A percentile compares a stretch with the other conserved stretches of the same genome.
These are phyloP conservation scores for Holtermannia corniformis DNA, from an alignment of 768 basidiomycete species.

Conservation along the genomic window DNA sequence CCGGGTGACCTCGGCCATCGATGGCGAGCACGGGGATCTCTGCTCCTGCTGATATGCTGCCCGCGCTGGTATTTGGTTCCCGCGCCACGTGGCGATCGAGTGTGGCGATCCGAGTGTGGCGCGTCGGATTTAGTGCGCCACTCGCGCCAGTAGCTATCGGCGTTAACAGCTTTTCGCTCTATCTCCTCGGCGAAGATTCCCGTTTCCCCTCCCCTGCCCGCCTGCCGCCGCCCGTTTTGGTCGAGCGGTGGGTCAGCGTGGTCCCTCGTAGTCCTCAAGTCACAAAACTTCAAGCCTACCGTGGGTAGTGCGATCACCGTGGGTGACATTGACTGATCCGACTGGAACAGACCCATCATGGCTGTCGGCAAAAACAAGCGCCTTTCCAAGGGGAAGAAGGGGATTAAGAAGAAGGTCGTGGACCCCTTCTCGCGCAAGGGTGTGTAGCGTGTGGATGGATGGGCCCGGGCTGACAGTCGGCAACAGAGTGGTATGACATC, in stretches of 20 bases:
- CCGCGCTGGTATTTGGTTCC: too few species aligned
- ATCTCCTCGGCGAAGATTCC: neutral
- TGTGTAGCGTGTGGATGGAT: slow-evolving; percentile 39
- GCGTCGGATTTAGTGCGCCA: too few species aligned
- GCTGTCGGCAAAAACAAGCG: slow-evolving; percentile 73
- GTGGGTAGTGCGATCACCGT: neutral
- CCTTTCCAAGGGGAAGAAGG: slow-evolving; percentile 42
- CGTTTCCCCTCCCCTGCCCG: neutral
- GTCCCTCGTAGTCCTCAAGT: too few species aligned
- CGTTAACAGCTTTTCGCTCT: neutral
- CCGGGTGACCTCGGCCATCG: too few species aligned
- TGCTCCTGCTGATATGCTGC: too few species aligned
- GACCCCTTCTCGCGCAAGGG: slow-evolving; percentile 99
- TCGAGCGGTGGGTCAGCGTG: neutral
- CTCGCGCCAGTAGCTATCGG: too few species aligned
- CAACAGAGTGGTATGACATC: slow-evolving; percentile 93
- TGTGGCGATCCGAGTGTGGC: too few species aligned
- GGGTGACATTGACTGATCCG: neutral
- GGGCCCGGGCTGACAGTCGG: neutral
- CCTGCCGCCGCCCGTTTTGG: neutral
- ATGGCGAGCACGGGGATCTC: too few species aligned
- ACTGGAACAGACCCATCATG: slow-evolving; percentile 15
- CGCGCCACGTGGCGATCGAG: neutral
- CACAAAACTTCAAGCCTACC: neutral
- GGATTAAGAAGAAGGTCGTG: slow-evolving; percentile 99